These are phyloP conservation scores for Penicillium canescens DNA, from an alignment of 495 filamentous ascomycete genomes.

Conservation along the genomic window DNA sequence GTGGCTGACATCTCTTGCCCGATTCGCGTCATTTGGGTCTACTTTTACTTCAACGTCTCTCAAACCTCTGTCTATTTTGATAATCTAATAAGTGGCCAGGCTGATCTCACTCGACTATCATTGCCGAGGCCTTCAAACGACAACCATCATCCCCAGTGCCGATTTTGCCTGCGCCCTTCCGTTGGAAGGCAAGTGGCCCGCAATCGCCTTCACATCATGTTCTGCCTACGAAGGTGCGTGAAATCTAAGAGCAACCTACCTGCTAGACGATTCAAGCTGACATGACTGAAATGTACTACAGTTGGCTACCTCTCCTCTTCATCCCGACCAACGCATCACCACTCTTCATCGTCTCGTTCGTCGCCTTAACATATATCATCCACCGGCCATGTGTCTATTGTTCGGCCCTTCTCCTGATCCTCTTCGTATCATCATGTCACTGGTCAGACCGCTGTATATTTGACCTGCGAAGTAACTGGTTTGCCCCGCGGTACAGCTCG, in stretches of 20 bases:
- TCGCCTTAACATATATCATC: constrained; percentile 85
- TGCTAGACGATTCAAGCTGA: background rate
- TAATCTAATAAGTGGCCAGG: no score
- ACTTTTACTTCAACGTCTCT: background rate
- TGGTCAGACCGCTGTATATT: constrained; percentile 91
- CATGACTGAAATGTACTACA: constrained; percentile 42
- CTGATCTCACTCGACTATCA: background rate
- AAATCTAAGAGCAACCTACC: background rate
- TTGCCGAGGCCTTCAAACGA: background rate
- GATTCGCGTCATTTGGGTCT: constrained; percentile 4
- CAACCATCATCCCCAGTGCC: background rate
- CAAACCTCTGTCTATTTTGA: no score
- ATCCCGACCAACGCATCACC: constrained; percentile 72
- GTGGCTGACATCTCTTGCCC: constrained; percentile 20
- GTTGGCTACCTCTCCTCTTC: constrained; percentile 46
- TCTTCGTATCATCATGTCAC: constrained; percentile 87
- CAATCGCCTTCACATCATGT: constrained; percentile 54
- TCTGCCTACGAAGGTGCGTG: constrained; percentile 76
- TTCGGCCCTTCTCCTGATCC: constrained; percentile 81
- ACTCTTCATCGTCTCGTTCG: constrained; percentile 87
- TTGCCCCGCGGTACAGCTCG: constrained; percentile 61
- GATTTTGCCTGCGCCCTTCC: background rate
- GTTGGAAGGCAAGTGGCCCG: constrained; percentile 1
- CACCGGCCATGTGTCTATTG: constrained; percentile 91
- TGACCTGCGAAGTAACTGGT: constrained; percentile 81